These are phyloP conservation scores for Phytophthora uliginosa DNA, from an alignment of 352 stramenopile species.

Conservation along the genomic window DNA sequence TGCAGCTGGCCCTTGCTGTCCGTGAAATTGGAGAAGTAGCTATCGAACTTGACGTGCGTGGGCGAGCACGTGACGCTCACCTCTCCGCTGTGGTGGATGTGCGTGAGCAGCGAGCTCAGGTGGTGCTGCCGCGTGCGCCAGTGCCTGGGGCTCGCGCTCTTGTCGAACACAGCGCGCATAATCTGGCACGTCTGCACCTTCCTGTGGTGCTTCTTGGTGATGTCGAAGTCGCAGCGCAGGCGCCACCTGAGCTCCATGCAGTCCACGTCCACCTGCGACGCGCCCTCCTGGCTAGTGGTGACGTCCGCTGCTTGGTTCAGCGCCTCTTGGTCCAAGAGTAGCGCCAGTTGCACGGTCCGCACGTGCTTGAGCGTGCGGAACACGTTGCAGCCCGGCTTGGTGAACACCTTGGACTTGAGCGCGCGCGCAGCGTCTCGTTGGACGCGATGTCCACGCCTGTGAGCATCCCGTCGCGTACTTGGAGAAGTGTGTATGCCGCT, in stretches of 20 bases:
- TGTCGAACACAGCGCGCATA: slow-evolving; percentile 86
- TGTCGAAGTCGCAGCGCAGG: slow-evolving; percentile 84
- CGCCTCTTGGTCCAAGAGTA: slow-evolving; percentile 61
- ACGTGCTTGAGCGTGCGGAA: slow-evolving; percentile 90
- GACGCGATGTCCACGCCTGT: slow-evolving; percentile 30
- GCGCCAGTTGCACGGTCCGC: slow-evolving; percentile 72
- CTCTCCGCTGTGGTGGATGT: slow-evolving; percentile 88
- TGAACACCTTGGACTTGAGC: slow-evolving; percentile 80
- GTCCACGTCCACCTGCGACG: slow-evolving; percentile 57
- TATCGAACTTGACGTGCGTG: slow-evolving; percentile 84
- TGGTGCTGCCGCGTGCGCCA: slow-evolving; percentile 79
- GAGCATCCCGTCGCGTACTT: slow-evolving; percentile 17
- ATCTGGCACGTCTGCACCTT: slow-evolving; percentile 82
- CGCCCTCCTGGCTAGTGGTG: slow-evolving; percentile 26
- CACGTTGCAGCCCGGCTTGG: slow-evolving; percentile 82
- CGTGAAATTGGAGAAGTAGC: slow-evolving; percentile 67
- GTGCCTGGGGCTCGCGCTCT: slow-evolving; percentile 54
- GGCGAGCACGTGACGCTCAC: slow-evolving; percentile 73
- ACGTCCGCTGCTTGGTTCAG: slow-evolving; percentile 23
- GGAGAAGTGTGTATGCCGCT: background rate
- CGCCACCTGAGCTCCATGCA: slow-evolving; percentile 77
- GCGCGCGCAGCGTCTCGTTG: slow-evolving; percentile 19
- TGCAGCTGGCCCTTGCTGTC: slow-evolving; percentile 45
- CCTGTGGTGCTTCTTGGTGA: slow-evolving; percentile 90
- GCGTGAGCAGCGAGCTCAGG: slow-evolving; percentile 74